Evolutionary conservation across 1,139 yeast species (phyloP), one percentile per base, ranked within the genome.

Genomic region (Pichia sp.): DNA sequence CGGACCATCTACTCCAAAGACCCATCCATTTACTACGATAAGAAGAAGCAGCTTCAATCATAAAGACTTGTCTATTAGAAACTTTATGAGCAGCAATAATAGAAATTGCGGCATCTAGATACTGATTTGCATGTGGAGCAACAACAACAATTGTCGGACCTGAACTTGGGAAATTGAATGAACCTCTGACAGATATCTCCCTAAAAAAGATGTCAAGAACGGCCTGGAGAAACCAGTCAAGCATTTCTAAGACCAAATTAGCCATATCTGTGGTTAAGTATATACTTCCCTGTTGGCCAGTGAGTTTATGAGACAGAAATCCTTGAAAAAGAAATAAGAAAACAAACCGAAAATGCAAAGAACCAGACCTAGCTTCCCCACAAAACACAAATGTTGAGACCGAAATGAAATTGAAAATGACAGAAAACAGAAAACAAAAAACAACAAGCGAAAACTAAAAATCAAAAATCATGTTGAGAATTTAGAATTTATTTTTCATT

Each of bases 41-140:
- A 3, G 88, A 81, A 22, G 76, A 74, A 29, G 83, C 87, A 3
- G 93, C 93, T 51, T 84, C 82, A 53, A 82, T 72, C 55, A 80
- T 76, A 22, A 82, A 68, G 5, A 78, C 63, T 59, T 76, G 67
- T 62, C 88, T 66, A 54, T 75, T 70, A 31, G 67, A 53, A 51
- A 61, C 53, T 45, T 63, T 57, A 55, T 72, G 63, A 16, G 84
- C 78, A 53, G 79, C 81, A 49, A 77, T 72, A 76, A 82, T 77
- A 27, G 83, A 73, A 39, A 85, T 70, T 6, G 84, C 75, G 2
- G 87, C 88, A 65, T 86, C 95, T 33, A 85, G 81, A 61, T 85
- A 85, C 64, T 86, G 95, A 64, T 85, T 85, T 19, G 89, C 89
- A 68, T 86, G 93, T 1, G 95, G 93, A 1, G 91, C 93, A 45